Conservation (phyloP, 2,329 filamentous ascomycete genomes). For the Aspergillus pseudotamarii region DNA sequence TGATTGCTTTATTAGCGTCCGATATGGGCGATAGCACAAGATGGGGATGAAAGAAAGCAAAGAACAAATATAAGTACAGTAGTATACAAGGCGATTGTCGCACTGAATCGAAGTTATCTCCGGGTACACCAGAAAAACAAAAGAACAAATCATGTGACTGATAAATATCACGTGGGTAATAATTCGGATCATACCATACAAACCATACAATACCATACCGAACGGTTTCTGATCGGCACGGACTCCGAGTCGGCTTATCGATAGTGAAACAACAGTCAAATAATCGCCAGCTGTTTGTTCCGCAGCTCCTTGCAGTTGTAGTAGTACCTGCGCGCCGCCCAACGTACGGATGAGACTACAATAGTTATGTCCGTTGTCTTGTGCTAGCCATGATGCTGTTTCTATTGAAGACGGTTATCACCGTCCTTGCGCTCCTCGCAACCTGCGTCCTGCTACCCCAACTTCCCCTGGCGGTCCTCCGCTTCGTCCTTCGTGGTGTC, state of each 20-base stretch:
- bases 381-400: constrained; percentile 34
- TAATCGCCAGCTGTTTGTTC: constrained; percentile 4
- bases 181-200: not conserved
- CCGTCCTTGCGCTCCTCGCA: constrained; percentile 36
- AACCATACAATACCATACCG: not conserved
- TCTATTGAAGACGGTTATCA: constrained; percentile 34
- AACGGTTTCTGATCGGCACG: not conserved
- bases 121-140: not conserved
- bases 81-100: not conserved
- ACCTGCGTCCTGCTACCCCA: constrained; percentile 39
- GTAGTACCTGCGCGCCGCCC: not conserved
- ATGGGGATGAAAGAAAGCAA: not conserved
- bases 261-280: constrained; percentile 16
- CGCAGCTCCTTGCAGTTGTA: not conserved
- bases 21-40: not conserved
- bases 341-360: not conserved
- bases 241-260: constrained; percentile 12
- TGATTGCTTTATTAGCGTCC: not conserved
- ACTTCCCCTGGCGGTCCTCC: constrained; percentile 36
- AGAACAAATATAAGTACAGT: not conserved
- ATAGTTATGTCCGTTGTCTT: not conserved
- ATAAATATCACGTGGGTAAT: not conserved
- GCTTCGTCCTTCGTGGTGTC: constrained; percentile 44
- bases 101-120: not conserved
- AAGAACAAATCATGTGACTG: not conserved